Evolutionary conservation across 345 rosid species (phyloP).

Genomic region (Eucalyptus tenuipes): DNA sequence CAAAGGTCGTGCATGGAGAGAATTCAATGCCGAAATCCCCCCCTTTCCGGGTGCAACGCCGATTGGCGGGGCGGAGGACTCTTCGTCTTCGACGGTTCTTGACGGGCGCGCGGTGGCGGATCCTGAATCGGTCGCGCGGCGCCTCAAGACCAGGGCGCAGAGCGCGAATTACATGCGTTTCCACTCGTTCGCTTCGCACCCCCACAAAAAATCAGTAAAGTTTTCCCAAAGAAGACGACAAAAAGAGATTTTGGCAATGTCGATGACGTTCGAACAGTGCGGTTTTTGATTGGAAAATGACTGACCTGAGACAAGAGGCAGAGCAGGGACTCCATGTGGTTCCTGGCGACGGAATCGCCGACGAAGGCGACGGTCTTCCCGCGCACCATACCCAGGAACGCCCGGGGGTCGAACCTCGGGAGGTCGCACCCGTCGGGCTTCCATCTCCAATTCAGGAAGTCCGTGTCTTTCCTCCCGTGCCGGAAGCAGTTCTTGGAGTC

Average conservation of each 20-base stretch:
- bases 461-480: conserved; percentile 55
- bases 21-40: background rate
- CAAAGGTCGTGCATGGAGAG: background rate
- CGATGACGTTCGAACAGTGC: background rate
- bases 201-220: background rate
- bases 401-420: conserved; percentile 45
- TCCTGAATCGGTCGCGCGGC: background rate
- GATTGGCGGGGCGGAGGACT: background rate
- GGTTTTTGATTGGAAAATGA: background rate
- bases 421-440: conserved; percentile 64
- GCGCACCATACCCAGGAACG: conserved; percentile 35
- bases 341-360: conserved; percentile 88
- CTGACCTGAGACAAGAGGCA: conserved; percentile 71
- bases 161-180: background rate
- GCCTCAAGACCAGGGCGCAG: background rate
- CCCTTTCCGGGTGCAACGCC: background rate
- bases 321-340: conserved; percentile 81
- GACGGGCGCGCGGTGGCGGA: background rate
- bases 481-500: conserved; percentile 57
- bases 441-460: conserved; percentile 89
- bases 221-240: background rate
- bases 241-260: background rate
- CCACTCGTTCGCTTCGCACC: background rate
- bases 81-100: background rate
- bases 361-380: conserved; percentile 69